A percentile compares a stretch with the other conserved stretches of the same genome.
These are phyloP conservation scores for Akanthomyces lecanii DNA, from an alignment of 2,329 filamentous ascomycete species.

Conservation along the genomic window DNA sequence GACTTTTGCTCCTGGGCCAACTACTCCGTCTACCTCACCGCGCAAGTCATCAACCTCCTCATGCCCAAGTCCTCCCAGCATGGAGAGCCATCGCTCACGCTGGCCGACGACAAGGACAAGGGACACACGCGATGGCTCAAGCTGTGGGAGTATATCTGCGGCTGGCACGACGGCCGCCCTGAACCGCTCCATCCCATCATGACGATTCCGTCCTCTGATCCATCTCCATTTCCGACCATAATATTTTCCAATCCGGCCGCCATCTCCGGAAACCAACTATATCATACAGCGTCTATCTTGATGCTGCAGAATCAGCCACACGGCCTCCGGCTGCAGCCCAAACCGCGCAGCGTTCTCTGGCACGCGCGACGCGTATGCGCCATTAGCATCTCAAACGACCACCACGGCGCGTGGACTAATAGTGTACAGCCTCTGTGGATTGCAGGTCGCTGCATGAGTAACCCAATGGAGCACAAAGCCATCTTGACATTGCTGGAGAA, in stretches of 20 bases:
- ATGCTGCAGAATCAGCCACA: conserved; percentile 45
- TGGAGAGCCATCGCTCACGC: neutral
- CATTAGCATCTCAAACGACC: conserved; percentile 48
- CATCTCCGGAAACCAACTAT: conserved; percentile 51
- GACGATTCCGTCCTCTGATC: conserved; percentile 34
- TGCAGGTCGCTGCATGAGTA: conserved; percentile 48
- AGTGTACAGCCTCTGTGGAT: conserved; percentile 52
- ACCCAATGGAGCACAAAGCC: conserved; percentile 37
- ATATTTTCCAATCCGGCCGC: conserved; percentile 48
- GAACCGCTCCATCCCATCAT: conserved; percentile 34
- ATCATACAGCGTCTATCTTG: conserved; percentile 49
- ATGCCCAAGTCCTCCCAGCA: conserved; percentile 18
- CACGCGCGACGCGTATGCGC: conserved; percentile 50
- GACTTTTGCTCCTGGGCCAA: conserved; percentile 47
- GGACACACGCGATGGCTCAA: conserved; percentile 33
- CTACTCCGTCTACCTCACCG: conserved; percentile 45
- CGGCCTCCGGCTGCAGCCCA: conserved; percentile 35
- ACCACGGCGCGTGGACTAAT: conserved; percentile 52
- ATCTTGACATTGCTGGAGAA: conserved; percentile 44
- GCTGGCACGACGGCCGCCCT: conserved; percentile 37
- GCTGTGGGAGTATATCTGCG: conserved; percentile 36
- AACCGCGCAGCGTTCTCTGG: conserved; percentile 41
- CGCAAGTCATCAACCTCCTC: conserved; percentile 39
- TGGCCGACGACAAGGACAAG: conserved; percentile 23
- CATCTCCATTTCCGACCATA: conserved; percentile 46